Base-by-base conservation (phyloP, 108 stramenopile species). In the Fistulifera pelliculosa region DNA sequence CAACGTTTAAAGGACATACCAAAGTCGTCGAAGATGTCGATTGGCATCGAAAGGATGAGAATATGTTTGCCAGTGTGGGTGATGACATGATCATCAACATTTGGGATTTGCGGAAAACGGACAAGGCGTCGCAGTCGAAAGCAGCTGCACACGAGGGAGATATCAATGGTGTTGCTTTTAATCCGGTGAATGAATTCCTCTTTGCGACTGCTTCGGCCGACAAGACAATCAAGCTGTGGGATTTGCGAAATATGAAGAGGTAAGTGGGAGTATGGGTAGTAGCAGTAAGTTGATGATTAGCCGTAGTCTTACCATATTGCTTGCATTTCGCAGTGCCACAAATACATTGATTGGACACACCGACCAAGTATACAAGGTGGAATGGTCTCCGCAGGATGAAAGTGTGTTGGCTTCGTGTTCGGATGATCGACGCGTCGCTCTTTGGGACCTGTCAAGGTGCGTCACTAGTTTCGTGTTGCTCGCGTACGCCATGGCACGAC, bases 1-100 rank as follows among this genome's bases (percentile, higher is more conserved):
- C 50, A 1, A 62, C 39, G 10, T 75, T 94, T n/a, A 28, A 54
- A 49, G 90, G 83, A 41, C 98, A 99, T 60, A 85, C 79, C 6
- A 74, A 77, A 49, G 82, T 81, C 1, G 94, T 99, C 22, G 94
- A 94, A 68, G 98, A 99, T 70, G 94, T 98, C 7, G 95, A 90
- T 52, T 98, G 96, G 96, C 94, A 95, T 70, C 44, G 60, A 23
- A 64, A 64, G 13, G 89, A 95, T 75, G 63, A 82, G 41, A 74
- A 94, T 58, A 61, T 98, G 52, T 70, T 99, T 54, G 94, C 80
- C 1, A 77, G 80, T 7, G 94, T 94, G n/a, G 83, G 93, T 14
- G 96, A 97, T 75, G 99, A 99, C 71, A 58, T 63, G 14, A 48
- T 52, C 27, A 65, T 99, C 52, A 58, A 74, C 19, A 27, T 98